Base-by-base conservation (phyloP, 2,329 filamentous ascomycete species). In the Phaeosphaeriaceae sp. region DNA sequence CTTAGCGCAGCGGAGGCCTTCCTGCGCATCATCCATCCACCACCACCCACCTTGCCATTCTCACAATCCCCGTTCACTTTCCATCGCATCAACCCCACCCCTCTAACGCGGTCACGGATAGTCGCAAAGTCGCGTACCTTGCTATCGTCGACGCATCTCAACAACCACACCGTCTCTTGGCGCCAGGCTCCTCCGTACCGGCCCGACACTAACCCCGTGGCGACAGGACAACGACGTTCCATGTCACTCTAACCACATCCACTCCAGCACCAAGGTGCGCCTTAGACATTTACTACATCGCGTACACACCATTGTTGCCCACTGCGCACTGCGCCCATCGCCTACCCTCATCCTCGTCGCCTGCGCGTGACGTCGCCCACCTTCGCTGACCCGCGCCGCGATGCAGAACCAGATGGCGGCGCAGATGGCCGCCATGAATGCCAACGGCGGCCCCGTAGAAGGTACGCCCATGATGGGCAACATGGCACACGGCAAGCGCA, bases 381-480 rank as follows among this genome's bases (percentile, higher is more conserved):
- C 37, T 28, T 23, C 42, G 34, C 30, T 40, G 36, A 43, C 43
- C 39, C 50, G 46, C 50, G 52, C 45, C 59, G 62, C 66, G 52
- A 73, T 73, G 70, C 70, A 72, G 69, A 73, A 65, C 83, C 79
- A 79, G 74, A 72, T 87, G 83, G 77, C 81, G 64, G 77, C 81
- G 64, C 80, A 83, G 68, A 89, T 91, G 86, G 82, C 81, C 68
- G 77, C 75, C 68, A 89, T 90, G 84, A 84, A 81, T 69, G 79
- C 82, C 32, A 64, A 63, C 71, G 79, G 79, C 67, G 86, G 83
- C 38, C 84, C 85, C 44, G 85, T 88, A 48, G 86, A 86, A 60
- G 82, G 81, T 65, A 79, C 79, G 68, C 81, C 82, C 67, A 87
- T 87, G 81, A 88, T 87, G 85, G 85, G 83, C 69, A 87, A 85